Evolutionary conservation across 2,329 filamentous ascomycete species (phyloP), one percentile per base, ranked within the genome.

Genomic region (Fusarium graminum): DNA sequence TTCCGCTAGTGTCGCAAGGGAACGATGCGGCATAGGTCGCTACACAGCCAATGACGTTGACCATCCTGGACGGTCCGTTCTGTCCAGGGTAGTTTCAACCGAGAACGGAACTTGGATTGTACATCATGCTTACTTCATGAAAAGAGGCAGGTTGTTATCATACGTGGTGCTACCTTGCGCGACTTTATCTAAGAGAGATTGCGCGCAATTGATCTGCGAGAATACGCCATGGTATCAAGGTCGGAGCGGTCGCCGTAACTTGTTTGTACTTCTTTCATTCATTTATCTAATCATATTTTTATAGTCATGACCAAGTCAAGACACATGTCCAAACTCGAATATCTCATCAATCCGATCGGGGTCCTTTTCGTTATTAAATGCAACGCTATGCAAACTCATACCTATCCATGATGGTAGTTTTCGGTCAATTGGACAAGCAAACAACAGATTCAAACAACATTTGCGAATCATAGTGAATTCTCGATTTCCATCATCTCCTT

Each of bases 401-500:
- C 49, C 40, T 28, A 13, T 54, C 50, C 52, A 40, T 46, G 17
- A 41, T 39, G n/a, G 10, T 42, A 32, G 16, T 7, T 25, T 22
- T 29, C 29, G 8, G 29, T 40, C 45, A 39, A 43, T 32, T 44
- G 29, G 50, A 46, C 28, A 32, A 56, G 39, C 46, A 38, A 39
- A 58, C 17, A 39, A 29, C 38, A 17, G 28, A 30, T 12, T 38
- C 29, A 49, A 41, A 58, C 26, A 38, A 26, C 22, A 8, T 42
- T 29, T n/a, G 16, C 34, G 32, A 32, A 52, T 69, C 43, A 86
- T 66, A 87, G 73, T 22, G 80, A 79, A 74, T 80, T 83, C 80
- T 92, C 89, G 46, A 91, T 76, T 62, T 88, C 85, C 86, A 92
- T 90, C 12, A 86, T 85, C 75, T 91, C 89, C 64, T 76, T 78